Conservation (phyloP, 805 yeast species). For the Blastobotrys attinorum region DNA sequence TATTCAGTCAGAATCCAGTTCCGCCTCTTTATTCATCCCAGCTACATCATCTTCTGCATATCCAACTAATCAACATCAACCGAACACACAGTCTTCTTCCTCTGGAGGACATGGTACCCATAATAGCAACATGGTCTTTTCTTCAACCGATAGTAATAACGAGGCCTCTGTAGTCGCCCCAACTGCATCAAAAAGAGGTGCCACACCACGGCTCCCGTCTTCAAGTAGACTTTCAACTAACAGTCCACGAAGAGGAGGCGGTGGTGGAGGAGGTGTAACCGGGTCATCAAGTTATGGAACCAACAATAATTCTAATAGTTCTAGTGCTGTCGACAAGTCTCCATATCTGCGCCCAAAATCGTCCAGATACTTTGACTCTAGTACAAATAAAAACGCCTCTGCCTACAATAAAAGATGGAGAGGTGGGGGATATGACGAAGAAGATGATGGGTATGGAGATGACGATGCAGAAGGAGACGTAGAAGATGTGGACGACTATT, state of each 20-base stretch:
- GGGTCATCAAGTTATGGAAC: not conserved
- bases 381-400: no score
- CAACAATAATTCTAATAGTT: not conserved
- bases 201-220: not conserved
- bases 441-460: conserved; percentile 35
- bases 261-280: no score
- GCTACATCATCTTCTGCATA: not conserved
- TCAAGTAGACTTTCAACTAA: not conserved
- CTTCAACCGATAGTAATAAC: not conserved
- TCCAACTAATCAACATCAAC: no score
- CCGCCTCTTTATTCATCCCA: not conserved
- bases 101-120: no score
- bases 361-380: conserved; percentile 7
- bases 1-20: not conserved
- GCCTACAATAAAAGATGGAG: conserved; percentile 12
- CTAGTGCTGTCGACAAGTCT: no score
- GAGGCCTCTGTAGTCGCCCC: no score
- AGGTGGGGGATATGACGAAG: conserved; percentile 30
- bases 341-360: conserved; percentile 5
- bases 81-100: not conserved
- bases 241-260: not conserved
- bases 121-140: not conserved
- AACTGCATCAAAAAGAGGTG: no score
- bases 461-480: conserved; percentile 42
- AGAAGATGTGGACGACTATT: conserved; percentile 22